Evolutionary conservation across 2,329 filamentous ascomycete species (phyloP).

Genomic region (Dactylonectria estremocensis): DNA sequence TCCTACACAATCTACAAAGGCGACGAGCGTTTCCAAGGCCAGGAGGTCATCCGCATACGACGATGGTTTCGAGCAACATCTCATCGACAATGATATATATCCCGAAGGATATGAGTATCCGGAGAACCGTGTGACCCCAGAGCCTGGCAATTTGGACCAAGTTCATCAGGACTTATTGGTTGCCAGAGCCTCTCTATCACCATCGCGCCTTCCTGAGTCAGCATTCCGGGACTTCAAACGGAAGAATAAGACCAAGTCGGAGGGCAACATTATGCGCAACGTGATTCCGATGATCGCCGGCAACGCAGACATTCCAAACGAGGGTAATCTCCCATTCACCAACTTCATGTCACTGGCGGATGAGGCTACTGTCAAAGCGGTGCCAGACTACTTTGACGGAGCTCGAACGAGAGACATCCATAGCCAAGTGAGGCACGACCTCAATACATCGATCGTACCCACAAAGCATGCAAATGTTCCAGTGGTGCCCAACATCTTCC

Average conservation of each 20-base stretch:
- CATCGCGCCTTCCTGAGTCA: too few relatives aligned
- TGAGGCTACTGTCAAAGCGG: slow-evolving; percentile 9
- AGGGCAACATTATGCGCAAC: not conserved
- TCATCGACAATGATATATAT: not conserved
- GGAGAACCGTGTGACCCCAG: not conserved
- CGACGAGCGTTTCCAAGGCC: not conserved
- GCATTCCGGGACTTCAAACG: not conserved
- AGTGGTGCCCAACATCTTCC: slow-evolving; percentile 58
- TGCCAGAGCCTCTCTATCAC: not conserved
- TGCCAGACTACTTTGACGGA: slow-evolving; percentile 53
- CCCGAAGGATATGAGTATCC: slow-evolving; percentile 47
- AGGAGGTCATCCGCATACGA: slow-evolving; percentile 31
- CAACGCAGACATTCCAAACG: too few relatives aligned
- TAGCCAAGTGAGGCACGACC: slow-evolving; percentile 38
- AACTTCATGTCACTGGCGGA: slow-evolving; percentile 4
- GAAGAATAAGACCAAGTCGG: not conserved
- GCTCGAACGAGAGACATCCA: slow-evolving; percentile 45
- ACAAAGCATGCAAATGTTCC: slow-evolving; percentile 44
- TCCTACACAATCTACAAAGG: not conserved
- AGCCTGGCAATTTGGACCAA: not conserved
- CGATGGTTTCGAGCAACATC: not conserved
- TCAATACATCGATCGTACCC: slow-evolving; percentile 51
- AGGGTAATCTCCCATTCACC: not conserved
- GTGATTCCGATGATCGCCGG: not conserved
- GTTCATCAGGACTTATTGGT: not conserved